Evolutionary conservation across 306 rosid genomes (phyloP), one percentile per base, ranked within the genome.

Genomic region (Begonia masoniana): DNA sequence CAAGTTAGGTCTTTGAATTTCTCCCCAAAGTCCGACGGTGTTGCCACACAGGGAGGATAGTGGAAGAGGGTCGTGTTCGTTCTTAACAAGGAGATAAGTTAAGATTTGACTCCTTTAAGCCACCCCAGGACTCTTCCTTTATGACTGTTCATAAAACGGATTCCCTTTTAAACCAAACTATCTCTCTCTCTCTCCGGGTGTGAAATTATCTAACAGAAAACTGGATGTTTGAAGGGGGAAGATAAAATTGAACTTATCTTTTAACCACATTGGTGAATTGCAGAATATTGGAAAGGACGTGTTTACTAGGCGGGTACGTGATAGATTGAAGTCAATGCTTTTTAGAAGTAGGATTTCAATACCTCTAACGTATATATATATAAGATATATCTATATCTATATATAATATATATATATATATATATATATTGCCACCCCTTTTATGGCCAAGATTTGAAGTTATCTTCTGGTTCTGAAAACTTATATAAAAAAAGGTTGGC

Each of bases 61-160:
- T 66, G 62, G 41, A 55, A 60, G 45, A 26, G 36, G 36, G 36
- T 26, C 24, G 60, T 76, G 76, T 62, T 54, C 54, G 78, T 36
- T 58, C 53, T 43, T 6, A 50, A 42, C 76, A 45, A 26, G 6
- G 5, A 26, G 36, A 4, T 26, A 69, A 56, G 64, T 43, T 12
- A 57, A 19, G 14, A 14, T 58, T 66, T 74, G 72, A 69, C 76
- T 64, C 42, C 65, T 69, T 61, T 62, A 17, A 10, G 41, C 35
- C 49, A 17, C n/a, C 54, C n/a, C 31, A 15, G 17, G 54, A n/a
- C 54, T 26, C 43, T 62, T 39, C 36, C 26, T 58, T 55, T 55
- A 21, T 45, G 48, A 45, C 48, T 13, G n/a, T 13, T 45, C 48
- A 45, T 45, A 13, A 13, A 2, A 45, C 0, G 3, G 48, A 45